A percentile compares a stretch with the other conserved stretches of the same genome.
These are phyloP conservation scores for Chaetomium sp. DNA, from an alignment of 2,329 filamentous ascomycete species.

Conservation along the genomic window DNA sequence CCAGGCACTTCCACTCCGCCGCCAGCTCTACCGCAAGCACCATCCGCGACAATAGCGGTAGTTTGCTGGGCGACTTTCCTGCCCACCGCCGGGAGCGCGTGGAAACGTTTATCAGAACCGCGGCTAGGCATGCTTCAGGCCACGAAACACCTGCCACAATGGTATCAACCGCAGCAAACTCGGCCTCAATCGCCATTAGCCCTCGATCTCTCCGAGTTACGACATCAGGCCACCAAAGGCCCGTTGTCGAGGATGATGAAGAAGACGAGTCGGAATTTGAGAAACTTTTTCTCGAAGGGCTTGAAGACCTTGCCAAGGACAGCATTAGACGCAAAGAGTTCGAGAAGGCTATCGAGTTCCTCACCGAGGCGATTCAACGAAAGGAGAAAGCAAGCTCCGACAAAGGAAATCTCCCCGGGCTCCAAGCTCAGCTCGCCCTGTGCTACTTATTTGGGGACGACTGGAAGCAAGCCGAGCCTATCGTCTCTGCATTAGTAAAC, in stretches of 20 bases:
- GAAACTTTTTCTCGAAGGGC: background rate
- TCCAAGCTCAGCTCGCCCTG: conserved; percentile 5
- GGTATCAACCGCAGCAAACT: background rate
- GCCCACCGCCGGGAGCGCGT: conserved; percentile 5
- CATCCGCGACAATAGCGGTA: background rate
- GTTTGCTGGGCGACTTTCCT: background rate
- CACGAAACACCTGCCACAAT: background rate
- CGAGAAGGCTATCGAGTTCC: background rate
- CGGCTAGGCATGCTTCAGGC: background rate
- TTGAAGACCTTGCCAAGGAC: conserved; percentile 5
- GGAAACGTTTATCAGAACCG: background rate
- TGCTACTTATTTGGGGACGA: conserved; percentile 6
- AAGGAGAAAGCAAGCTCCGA: background rate
- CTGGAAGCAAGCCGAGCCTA: conserved; percentile 1
- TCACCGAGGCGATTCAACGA: background rate
- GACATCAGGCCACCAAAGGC: background rate
- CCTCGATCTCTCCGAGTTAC: background rate
- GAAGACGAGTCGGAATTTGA: conserved; percentile 9
- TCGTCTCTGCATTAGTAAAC: background rate
- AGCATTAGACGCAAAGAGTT: conserved; percentile 5
- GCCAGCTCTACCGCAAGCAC: conserved; percentile 13
- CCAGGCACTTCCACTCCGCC: conserved; percentile 2
- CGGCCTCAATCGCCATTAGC: background rate
- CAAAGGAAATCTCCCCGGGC: background rate
- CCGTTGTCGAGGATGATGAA: background rate